Conservation (phyloP, 2,329 filamentous ascomycete genomes). For the Trichoderma guizhouense region DNA sequence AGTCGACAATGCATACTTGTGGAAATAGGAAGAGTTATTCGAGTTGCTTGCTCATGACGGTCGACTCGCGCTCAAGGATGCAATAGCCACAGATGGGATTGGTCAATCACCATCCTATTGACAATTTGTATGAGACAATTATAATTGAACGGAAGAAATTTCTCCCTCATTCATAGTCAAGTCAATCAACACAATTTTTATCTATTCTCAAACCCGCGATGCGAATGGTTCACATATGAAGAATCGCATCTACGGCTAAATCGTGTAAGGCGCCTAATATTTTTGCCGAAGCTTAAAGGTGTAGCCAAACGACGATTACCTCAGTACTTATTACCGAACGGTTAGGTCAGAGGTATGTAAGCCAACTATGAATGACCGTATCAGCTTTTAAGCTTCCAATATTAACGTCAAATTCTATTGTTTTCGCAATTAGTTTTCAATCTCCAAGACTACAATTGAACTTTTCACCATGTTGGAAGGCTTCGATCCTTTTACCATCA, state of each 20-base stretch:
- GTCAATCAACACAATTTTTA: neutral
- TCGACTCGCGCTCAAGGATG: neutral
- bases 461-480: neutral
- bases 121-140: neutral
- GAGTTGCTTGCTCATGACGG: neutral
- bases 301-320: neutral
- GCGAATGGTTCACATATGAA: neutral
- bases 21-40: neutral
- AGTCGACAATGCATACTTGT: neutral
- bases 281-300: neutral
- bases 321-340: neutral
- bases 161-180: neutral
- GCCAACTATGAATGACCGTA: neutral
- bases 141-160: neutral
- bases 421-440: neutral
- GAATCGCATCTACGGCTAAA: neutral
- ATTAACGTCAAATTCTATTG: neutral
- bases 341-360: neutral
- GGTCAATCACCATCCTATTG: neutral
- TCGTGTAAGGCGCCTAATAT: neutral
- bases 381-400: neutral
- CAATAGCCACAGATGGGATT: neutral
- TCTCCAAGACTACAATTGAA: neutral
- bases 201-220: neutral
- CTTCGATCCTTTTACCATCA: neutral